Evolutionary conservation across 2,329 filamentous ascomycete genomes (phyloP), one percentile per base, ranked within the genome.

Genomic region (Fusarium protoensiforme): DNA sequence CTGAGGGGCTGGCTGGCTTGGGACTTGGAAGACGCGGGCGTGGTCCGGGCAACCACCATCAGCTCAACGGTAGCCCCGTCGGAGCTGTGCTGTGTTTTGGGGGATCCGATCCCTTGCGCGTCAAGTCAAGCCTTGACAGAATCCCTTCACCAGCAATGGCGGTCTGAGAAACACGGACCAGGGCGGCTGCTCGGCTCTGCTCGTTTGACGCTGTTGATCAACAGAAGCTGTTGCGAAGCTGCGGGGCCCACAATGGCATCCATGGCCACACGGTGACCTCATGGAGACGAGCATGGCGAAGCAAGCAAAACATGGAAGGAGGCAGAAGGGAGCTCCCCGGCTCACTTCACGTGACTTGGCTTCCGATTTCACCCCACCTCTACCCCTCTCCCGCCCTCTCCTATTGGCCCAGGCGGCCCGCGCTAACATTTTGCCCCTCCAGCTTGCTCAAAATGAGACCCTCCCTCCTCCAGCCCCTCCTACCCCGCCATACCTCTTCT

Each of bases 401-500:
- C 77, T 35, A 79, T 81, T 82, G 80, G 82, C 61, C 65, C 20
- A 31, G 36, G 61, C 51, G 66, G 67, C 57, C 67, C 66, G 79
- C 78, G 78, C 83, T 84, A 83, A 84, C 80, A 69, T 73, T 78
- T 80, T 79, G 78, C 80, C 82, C 82, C 82, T 83, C 82, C 78
- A 84, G 82, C 80, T 78, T 77, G 67, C 77, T 80, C 80, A 84
- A 83, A 82, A 85, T 85, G 83, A 83, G 83, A 81, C 82, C 83
- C 80, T 81, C 83, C 72, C 79, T 85, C 79, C 78, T 84, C 77
- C 82, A 80, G 83, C 83, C 83, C 83, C 83, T 84, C 83, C 83
- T 85, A 84, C 83, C 83, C 83, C 83, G 83, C 83, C 81, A 84
- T 79, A 82, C 78, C 79, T 78, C 78, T 78, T 77, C 83, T 78